Conservation (phyloP, 2,329 filamentous ascomycete species). For the Bipolaris sorokiniana region DNA sequence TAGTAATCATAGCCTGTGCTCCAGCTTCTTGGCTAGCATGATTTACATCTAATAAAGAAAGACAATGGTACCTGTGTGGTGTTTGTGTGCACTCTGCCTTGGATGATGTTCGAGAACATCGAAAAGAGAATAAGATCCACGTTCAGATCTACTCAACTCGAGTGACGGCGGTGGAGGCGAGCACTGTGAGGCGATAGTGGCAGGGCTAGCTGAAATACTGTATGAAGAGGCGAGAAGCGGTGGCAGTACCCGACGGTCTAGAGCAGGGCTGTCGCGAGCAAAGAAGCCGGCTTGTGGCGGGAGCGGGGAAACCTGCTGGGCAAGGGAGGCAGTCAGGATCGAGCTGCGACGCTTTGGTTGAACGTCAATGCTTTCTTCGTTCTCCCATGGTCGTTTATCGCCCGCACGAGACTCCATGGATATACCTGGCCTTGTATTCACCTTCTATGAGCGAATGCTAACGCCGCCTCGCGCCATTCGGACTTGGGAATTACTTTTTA, state of each 20-base stretch:
- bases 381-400: constrained; percentile 44
- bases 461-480: constrained; percentile 36
- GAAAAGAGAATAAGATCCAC: constrained; percentile 33
- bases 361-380: constrained; percentile 24
- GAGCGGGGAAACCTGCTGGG: constrained; percentile 30
- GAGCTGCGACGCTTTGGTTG: constrained; percentile 27
- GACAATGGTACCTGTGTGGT: constrained; percentile 27
- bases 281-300: constrained; percentile 35
- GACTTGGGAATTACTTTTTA: constrained; percentile 9
- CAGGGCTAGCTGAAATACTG: constrained; percentile 22
- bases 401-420: constrained; percentile 38
- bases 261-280: constrained; percentile 28
- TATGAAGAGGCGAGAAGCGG: constrained; percentile 29
- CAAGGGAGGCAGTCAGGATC: constrained; percentile 16
- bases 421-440: constrained; percentile 19
- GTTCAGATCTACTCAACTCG: constrained; percentile 12
- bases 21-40: constrained; percentile 18
- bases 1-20: constrained; percentile 10
- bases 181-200: constrained; percentile 12
- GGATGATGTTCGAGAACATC: constrained; percentile 25
- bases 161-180: constrained; percentile 14
- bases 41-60: constrained; percentile 1
- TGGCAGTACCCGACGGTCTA: constrained; percentile 32
- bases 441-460: constrained; percentile 20
- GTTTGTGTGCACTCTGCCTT: constrained; percentile 12